A percentile compares a stretch with the other conserved stretches of the same genome.
phyloP scores from a whole-genome alignment of 192 early-diverging fungal species.

The Pilobolus umbonatus region DNA sequence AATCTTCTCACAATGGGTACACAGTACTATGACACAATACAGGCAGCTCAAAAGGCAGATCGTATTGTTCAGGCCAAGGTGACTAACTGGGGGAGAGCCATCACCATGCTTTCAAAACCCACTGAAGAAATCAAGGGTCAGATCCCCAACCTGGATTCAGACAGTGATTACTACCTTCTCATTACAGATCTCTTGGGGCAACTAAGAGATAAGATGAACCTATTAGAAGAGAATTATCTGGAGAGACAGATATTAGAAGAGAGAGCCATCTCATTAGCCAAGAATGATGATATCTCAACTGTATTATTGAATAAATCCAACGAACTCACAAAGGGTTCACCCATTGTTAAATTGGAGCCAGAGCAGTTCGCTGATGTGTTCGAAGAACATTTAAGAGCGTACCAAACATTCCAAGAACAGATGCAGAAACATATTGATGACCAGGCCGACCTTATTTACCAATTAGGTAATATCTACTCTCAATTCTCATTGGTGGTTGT shows the following conservation, averaged over 20 bases:
- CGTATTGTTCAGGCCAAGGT: slow-evolving; percentile 51
- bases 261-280: slow-evolving; percentile 57
- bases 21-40: slow-evolving; percentile 47
- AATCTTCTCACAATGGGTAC: slow-evolving; percentile 50
- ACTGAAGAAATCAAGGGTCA: slow-evolving; percentile 9
- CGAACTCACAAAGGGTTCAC: slow-evolving; percentile 51
- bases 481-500: slow-evolving; percentile 3
- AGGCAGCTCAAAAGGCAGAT: slow-evolving; percentile 57
- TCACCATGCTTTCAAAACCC: slow-evolving; percentile 46
- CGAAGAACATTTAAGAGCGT: slow-evolving; percentile 63
- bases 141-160: not conserved
- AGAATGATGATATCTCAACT: slow-evolving; percentile 73
- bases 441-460: slow-evolving; percentile 53
- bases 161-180: not conserved
- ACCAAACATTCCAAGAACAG: slow-evolving; percentile 49
- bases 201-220: slow-evolving; percentile 11
- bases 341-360: slow-evolving; percentile 64
- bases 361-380: slow-evolving; percentile 73
- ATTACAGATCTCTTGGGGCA: slow-evolving; percentile 9
- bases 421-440: slow-evolving; percentile 45
- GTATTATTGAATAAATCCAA: slow-evolving; percentile 58
- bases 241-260: slow-evolving; percentile 43
- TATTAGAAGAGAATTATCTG: not conserved
- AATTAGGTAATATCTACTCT: slow-evolving; percentile 45
- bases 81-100: slow-evolving; percentile 50